Evolutionary conservation across 352 stramenopile genomes (phyloP).

Genomic region (Globisporangium polare): DNA sequence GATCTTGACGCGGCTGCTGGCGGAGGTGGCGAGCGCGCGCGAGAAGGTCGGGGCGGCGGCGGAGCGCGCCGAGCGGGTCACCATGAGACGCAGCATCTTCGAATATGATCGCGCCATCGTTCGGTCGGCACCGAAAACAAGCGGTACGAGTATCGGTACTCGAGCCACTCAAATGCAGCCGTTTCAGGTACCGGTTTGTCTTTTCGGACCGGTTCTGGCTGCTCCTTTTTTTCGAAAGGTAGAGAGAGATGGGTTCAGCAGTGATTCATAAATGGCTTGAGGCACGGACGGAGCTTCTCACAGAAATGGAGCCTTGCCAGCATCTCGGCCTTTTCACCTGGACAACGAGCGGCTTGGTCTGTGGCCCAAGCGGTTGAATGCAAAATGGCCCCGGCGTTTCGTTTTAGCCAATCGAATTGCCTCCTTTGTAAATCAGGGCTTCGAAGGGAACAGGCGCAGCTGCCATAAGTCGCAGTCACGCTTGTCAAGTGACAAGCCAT

Average conservation of each 20-base stretch:
- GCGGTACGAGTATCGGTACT: background rate
- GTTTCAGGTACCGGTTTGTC: no score
- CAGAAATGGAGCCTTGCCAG: no score
- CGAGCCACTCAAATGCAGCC: no score
- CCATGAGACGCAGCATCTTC: slow-evolving; percentile 40
- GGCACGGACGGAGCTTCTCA: no score
- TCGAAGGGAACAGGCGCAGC: slow-evolving; percentile 1
- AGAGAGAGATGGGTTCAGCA: background rate
- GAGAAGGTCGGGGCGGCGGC: slow-evolving; percentile 15
- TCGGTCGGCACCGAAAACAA: background rate
- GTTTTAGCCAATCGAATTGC: background rate
- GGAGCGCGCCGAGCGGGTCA: slow-evolving; percentile 26
- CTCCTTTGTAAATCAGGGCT: slow-evolving; percentile 2
- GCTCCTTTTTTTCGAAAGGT: background rate
- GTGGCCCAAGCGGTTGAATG: background rate
- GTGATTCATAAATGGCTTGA: no score
- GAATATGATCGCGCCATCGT: background rate
- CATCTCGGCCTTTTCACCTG: no score
- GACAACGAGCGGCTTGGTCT: background rate
- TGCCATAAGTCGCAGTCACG: slow-evolving; percentile 8
- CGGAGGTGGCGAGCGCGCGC: slow-evolving; percentile 31
- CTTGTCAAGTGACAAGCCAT: background rate
- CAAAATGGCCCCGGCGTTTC: slow-evolving; percentile 5
- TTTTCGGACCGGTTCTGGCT: background rate
- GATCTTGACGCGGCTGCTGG: slow-evolving; percentile 65